Conservation (phyloP, 148 eudicot genomes). For the Spergularia marina region DNA sequence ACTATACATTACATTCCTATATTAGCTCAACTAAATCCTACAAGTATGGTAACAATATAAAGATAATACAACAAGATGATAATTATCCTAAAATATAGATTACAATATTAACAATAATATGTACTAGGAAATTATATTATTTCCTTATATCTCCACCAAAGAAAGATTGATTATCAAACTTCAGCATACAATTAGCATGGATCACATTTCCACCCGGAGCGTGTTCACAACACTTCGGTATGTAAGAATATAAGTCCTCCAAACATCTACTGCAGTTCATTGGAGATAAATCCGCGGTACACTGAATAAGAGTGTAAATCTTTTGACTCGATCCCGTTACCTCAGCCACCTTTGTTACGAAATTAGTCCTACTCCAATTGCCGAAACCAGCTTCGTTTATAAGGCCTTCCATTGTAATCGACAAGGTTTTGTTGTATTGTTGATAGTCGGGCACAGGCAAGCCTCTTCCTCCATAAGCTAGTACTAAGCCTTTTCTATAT, state of each 20-base stretch:
- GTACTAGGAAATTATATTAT: too few relatives aligned
- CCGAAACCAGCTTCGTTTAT: slow-evolving; percentile 10
- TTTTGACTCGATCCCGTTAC: slow-evolving; percentile 4
- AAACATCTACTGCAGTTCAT: slow-evolving; percentile 30
- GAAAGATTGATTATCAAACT: slow-evolving; percentile 22
- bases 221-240: slow-evolving; percentile 17
- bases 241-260: slow-evolving; percentile 2
- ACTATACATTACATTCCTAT: too few relatives aligned
- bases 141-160: too few relatives aligned
- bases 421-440: slow-evolving; percentile 23
- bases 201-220: slow-evolving; percentile 19
- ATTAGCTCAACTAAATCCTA: too few relatives aligned
- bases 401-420: slow-evolving; percentile 12
- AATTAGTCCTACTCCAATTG: slow-evolving; percentile 19
- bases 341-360: slow-evolving; percentile 20
- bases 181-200: slow-evolving; percentile 22
- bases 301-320: slow-evolving; percentile 33
- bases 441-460: background rate
- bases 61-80: too few relatives aligned
- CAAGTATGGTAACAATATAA: too few relatives aligned
- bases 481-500: slow-evolving; percentile 2
- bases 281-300: slow-evolving; percentile 31
- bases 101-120: too few relatives aligned
- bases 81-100: too few relatives aligned
- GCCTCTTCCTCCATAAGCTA: background rate